A percentile compares a stretch with the other conserved stretches of the same genome.
phyloP scores from a whole-genome alignment of 805 yeast genomes.

The Zygotorulaspora sp. region DNA sequence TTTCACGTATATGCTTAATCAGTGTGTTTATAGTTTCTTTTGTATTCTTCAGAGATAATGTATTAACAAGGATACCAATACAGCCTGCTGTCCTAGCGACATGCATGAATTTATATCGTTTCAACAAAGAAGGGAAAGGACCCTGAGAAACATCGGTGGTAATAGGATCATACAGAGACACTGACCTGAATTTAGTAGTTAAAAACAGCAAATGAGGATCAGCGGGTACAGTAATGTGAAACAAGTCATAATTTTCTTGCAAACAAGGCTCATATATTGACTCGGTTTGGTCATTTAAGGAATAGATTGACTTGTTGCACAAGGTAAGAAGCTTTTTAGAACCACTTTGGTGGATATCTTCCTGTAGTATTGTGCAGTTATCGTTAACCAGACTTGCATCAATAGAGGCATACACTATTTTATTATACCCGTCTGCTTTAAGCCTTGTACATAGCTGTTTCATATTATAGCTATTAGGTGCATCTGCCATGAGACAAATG shows the following conservation, averaged over 20 bases:
- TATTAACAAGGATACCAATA: slow-evolving; percentile 84
- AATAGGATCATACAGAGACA: slow-evolving; percentile 48
- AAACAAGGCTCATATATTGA: slow-evolving; percentile 17
- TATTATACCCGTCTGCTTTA: slow-evolving; percentile 30
- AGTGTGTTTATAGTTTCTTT: slow-evolving; percentile 59
- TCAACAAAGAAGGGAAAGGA: slow-evolving; percentile 75
- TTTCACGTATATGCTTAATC: slow-evolving; percentile 54
- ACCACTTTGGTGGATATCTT: slow-evolving; percentile 1
- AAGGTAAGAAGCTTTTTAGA: slow-evolving; percentile 29
- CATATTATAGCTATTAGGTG: slow-evolving; percentile 55
- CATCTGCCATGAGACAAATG: slow-evolving; percentile 68
- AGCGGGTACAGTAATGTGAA: slow-evolving; percentile 71
- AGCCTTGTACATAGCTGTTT: slow-evolving; percentile 37
- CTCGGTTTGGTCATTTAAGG: slow-evolving; percentile 28
- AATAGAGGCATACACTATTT: slow-evolving; percentile 40
- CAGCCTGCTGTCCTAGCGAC: slow-evolving; percentile 89
- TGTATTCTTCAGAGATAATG: slow-evolving; percentile 76
- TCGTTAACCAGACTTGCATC: slow-evolving; percentile 32
- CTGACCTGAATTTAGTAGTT: slow-evolving; percentile 60
- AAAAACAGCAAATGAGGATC: slow-evolving; percentile 74
- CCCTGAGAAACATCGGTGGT: slow-evolving; percentile 40
- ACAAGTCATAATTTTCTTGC: slow-evolving; percentile 49
- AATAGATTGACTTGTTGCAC: slow-evolving; percentile 31
- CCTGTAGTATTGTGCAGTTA: slow-evolving; percentile 37
- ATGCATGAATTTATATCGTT: slow-evolving; percentile 81